phyloP scores from a whole-genome alignment of 140 eudicot species.

The Anethum foeniculum region DNA sequence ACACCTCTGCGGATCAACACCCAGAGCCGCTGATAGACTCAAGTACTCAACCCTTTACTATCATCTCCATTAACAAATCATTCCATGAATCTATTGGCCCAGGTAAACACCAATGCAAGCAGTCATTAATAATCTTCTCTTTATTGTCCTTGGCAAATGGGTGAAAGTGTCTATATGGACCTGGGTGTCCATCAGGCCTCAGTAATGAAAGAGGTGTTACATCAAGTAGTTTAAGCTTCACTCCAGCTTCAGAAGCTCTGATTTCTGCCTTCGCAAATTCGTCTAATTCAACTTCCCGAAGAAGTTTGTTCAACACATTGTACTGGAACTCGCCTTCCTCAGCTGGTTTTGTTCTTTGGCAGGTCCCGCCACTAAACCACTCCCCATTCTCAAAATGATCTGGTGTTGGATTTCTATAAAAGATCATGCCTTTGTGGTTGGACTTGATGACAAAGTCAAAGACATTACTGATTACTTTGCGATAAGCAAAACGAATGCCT shows the following conservation, averaged over 20 bases:
- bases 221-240: conserved; percentile 66
- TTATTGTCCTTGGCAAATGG: conserved; percentile 61
- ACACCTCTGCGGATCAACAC: neutral
- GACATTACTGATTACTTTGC: conserved; percentile 42
- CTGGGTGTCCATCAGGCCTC: conserved; percentile 99
- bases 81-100: conserved; percentile 98
- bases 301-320: conserved; percentile 36
- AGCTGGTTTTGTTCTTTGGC: conserved; percentile 56
- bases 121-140: conserved; percentile 55
- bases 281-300: conserved; percentile 61
- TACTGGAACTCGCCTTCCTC: conserved; percentile 67
- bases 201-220: conserved; percentile 65
- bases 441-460: conserved; percentile 51
- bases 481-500: conserved; percentile 60
- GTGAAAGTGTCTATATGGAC: conserved; percentile 67
- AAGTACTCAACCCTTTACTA: conserved; percentile 37
- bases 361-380: conserved; percentile 81
- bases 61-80: conserved; percentile 73
- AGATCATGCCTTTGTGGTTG: conserved; percentile 44
- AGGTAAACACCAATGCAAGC: conserved; percentile 98
- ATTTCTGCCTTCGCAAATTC: conserved; percentile 50
- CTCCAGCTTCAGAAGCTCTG: conserved; percentile 45
- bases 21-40: neutral
- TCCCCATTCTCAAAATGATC: conserved; percentile 87
- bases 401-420: conserved; percentile 74